Percentiles rank a stretch among this genome's conserved stretches.
These are phyloP conservation scores for Cercospora sp. DNA, from an alignment of 2,329 filamentous ascomycete species.

Conservation along the genomic window DNA sequence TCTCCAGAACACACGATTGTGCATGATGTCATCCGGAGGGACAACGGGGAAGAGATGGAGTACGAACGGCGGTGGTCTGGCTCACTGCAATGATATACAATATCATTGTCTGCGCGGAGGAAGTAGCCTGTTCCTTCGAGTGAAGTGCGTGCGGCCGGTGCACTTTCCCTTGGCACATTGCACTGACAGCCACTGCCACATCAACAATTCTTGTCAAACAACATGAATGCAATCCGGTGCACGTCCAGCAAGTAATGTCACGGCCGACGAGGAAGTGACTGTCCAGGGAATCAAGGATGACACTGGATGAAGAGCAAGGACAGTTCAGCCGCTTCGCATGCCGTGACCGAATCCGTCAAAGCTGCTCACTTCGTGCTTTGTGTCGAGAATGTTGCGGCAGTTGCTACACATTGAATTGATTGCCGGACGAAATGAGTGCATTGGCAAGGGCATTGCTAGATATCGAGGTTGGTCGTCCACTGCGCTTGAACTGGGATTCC, in stretches of 20 bases:
- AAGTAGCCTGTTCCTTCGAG: neutral
- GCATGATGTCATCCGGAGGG: neutral
- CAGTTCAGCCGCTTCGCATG: neutral
- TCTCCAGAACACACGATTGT: neutral
- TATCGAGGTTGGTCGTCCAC: neutral
- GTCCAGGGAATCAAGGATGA: neutral
- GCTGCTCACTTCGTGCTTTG: neutral
- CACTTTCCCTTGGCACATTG: neutral
- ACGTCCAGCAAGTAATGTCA: neutral
- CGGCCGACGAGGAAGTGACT: neutral
- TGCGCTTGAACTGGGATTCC: neutral
- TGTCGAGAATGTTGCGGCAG: neutral
- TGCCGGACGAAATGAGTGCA: neutral
- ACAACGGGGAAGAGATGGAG: neutral
- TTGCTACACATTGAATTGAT: neutral
- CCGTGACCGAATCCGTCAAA: neutral
- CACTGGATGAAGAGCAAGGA: neutral
- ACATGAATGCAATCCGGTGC: neutral
- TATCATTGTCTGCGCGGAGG: neutral
- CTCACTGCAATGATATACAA: neutral
- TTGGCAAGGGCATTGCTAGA: neutral
- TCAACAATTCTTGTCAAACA: neutral
- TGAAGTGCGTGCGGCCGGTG: neutral
- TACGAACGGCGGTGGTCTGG: neutral
- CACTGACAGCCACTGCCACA: neutral